Evolutionary conservation across 2,329 filamentous ascomycete genomes (phyloP), one percentile per base, ranked within the genome.

Genomic region (Fusarium haematococcum): DNA sequence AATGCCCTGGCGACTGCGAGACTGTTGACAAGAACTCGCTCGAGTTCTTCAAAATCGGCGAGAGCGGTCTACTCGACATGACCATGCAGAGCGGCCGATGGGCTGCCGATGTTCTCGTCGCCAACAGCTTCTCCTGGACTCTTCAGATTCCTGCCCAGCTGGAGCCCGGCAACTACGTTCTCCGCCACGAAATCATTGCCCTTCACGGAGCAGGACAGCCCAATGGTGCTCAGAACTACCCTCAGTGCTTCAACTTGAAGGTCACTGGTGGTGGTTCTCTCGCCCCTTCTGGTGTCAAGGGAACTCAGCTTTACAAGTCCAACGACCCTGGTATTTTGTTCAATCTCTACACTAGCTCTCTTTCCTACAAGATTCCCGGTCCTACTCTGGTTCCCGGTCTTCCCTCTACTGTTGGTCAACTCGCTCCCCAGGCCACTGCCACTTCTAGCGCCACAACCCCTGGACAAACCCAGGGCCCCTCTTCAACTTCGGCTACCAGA

Each of bases 31-130:
- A 90, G 81, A 82, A 80, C 3, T 78, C 82, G 6, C 85, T 92
- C 33, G 81, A 88, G 73, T 92, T 88, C 81, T 89, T 91, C 86
- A 93, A 93, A 86, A 91, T 93, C 68, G 86, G 88, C 43, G 86
- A 86, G 65, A 84, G 80, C 37, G 91, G 91, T 67, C 84, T 90
- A 30, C 82, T 88, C 67, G 74, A 79, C 54, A 85, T 90, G 72
- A 82, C 88, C 69, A 78, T 83, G 70, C 83, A 82, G 54, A 83
- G 79, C 60, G 74, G 80, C 25, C 69, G 66, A 13, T 85, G 84
- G 84, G 80, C 79, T 2, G 73, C 82, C 5, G 80, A 81, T 66
- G 79, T 86, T 1, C 80, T 90, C 67, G 85, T 88, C 73, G 75
- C 81, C 50, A 79, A 81, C 84, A 70, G 73, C 33, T 81, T 79